phyloP scores from a whole-genome alignment of 345 rosid genomes.

The Eucalyptus tenuipes region DNA sequence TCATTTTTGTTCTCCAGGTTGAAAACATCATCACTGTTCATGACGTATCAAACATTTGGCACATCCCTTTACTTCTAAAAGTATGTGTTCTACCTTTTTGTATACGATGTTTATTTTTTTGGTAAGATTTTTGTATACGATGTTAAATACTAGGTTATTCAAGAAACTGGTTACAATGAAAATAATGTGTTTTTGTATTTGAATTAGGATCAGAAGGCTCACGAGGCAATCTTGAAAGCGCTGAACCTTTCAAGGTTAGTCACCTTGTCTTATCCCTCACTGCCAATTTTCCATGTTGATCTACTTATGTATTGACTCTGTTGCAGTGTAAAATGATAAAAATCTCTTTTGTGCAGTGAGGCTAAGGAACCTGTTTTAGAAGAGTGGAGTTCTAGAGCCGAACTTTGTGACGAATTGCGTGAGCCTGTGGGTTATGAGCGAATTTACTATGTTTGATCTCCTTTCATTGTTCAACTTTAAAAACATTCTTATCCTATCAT shows the following conservation, averaged over 20 bases:
- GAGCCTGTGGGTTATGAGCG: constrained; percentile 43
- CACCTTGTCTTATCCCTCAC: not conserved
- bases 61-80: constrained; percentile 76
- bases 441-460: not conserved
- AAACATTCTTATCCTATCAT: constrained; percentile 3
- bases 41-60: constrained; percentile 97
- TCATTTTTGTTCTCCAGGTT: constrained; percentile 31
- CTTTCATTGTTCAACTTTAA: not conserved
- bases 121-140: not conserved
- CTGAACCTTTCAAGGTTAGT: constrained; percentile 67
- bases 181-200: not conserved
- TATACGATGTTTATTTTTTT: not conserved
- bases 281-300: not conserved
- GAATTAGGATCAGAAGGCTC: constrained; percentile 89
- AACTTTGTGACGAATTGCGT: constrained; percentile 46
- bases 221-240: constrained; percentile 70
- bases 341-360: constrained; percentile 25
- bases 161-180: not conserved
- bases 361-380: constrained; percentile 52
- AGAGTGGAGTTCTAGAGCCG: constrained; percentile 70
- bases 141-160: not conserved
- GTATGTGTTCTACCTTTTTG: constrained; percentile 19
- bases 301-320: not conserved
- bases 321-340: not conserved
- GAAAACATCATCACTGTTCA: constrained; percentile 69